Evolutionary conservation across 352 stramenopile species (phyloP).

Genomic region (Globisporangium spiculum): DNA sequence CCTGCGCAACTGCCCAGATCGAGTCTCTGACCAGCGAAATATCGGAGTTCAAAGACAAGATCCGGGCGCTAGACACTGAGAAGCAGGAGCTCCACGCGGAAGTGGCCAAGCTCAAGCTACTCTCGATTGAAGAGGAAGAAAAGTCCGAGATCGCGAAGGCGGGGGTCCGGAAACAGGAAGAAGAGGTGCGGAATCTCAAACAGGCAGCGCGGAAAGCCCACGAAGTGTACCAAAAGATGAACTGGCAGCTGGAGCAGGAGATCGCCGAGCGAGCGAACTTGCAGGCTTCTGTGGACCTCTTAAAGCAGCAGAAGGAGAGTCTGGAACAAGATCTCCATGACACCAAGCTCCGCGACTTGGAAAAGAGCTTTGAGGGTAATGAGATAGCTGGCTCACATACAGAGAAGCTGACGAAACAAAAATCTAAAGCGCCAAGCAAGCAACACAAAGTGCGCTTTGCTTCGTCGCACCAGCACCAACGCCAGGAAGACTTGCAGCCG

Average conservation of each 20-base stretch:
- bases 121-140: conserved; percentile 47
- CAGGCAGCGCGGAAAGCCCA: conserved; percentile 58
- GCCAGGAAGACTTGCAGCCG: background rate
- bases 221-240: conserved; percentile 53
- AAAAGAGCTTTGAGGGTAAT: conserved; percentile 33
- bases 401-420: background rate
- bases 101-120: conserved; percentile 31
- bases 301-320: conserved; percentile 38
- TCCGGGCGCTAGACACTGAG: conserved; percentile 29
- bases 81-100: conserved; percentile 33
- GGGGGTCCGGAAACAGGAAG: conserved; percentile 37
- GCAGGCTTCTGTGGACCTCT: conserved; percentile 34
- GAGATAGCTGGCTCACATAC: background rate
- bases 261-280: conserved; percentile 43
- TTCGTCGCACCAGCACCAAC: background rate
- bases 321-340: conserved; percentile 37
- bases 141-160: conserved; percentile 40
- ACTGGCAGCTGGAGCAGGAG: conserved; percentile 56
- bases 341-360: conserved; percentile 40
- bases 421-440: background rate
- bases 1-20: conserved; percentile 25
- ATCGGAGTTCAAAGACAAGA: conserved; percentile 12
- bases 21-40: conserved; percentile 26
- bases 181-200: conserved; percentile 58
- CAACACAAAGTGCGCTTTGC: conserved; percentile 12